Base-by-base conservation (phyloP, 202 grass and related monocot species). In the Dendrocalamus latiflorus region DNA sequence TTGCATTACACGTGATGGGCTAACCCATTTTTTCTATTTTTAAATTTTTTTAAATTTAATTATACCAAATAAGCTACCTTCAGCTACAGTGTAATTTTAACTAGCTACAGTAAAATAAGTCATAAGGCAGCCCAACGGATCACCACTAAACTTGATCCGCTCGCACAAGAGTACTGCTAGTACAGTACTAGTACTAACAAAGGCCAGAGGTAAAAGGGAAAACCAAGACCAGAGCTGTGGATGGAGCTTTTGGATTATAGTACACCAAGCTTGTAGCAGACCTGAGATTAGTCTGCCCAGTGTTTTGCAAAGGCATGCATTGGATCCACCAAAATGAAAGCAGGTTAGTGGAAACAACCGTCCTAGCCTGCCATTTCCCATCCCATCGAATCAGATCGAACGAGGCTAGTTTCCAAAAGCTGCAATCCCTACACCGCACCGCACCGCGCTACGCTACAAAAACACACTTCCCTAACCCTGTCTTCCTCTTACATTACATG, bases 381-480 rank as follows among this genome's bases (percentile, higher is more conserved):
- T 76, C 48, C n/a, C 44, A 78, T 81, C 71, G 8, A 2, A 74
- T n/a, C 60, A n/a, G 63, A 75, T 38, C 48, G 17, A 25, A 25
- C 64, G 18, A 38, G 18, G 25, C 44, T 79, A 11, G 58, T 48
- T 51, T 50, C 68, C 80, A 72, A 87, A 74, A 42, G 63, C 78
- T 70, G 53, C n/a, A n/a, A n/a, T n/a, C n/a, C n/a, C n/a, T n/a
- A n/a, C n/a, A n/a, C n/a, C n/a, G n/a, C n/a, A n/a, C n/a, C n/a
- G n/a, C n/a, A n/a, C n/a, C n/a, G n/a, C n/a, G n/a, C n/a, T n/a
- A n/a, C n/a, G n/a, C n/a, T n/a, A n/a, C n/a, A n/a, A n/a, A n/a
- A n/a, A n/a, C n/a, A n/a, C n/a, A n/a, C n/a, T n/a, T n/a, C n/a
- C n/a, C n/a, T n/a, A n/a, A n/a, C n/a, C n/a, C n/a, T n/a, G n/a